Evolutionary conservation across 164 flowering plant genomes (phyloP).

Genomic region (Liquidambar formosana): DNA sequence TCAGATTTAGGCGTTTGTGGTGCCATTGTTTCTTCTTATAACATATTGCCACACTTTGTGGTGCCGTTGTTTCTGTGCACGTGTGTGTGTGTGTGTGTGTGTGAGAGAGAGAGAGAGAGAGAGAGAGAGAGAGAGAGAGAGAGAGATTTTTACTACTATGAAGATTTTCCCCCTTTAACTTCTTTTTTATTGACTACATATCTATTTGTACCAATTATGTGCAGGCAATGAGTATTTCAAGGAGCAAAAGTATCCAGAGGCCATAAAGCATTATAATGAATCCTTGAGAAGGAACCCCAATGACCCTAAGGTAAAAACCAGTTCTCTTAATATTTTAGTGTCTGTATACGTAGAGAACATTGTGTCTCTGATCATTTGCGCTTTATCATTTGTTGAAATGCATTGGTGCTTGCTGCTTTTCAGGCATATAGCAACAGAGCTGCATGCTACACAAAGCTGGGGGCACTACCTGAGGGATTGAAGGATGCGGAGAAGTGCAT

Average conservation of each 20-base stretch:
- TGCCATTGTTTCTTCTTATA: too few species aligned
- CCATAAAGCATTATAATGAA: slow-evolving; percentile 89
- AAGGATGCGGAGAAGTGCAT: slow-evolving; percentile 99
- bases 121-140: too few species aligned
- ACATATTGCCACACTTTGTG: too few species aligned
- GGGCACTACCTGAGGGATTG: slow-evolving; percentile 90
- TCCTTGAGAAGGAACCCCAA: slow-evolving; percentile 87
- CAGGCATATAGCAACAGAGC: slow-evolving; percentile 97
- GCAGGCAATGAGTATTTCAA: slow-evolving; percentile 89
- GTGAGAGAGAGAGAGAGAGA: too few species aligned
- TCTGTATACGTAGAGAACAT: not conserved
- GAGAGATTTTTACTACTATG: too few species aligned
- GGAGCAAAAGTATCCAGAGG: slow-evolving; percentile 90
- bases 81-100: too few species aligned
- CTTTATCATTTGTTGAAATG: not conserved
- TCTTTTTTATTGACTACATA: too few species aligned
- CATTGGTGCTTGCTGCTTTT: slow-evolving; percentile 6
- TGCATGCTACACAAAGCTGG: slow-evolving; percentile 92
- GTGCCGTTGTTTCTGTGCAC: too few species aligned
- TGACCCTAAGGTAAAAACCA: slow-evolving; percentile 61
- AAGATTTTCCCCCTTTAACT: too few species aligned
- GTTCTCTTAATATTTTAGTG: not conserved
- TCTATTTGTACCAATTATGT: not conserved
- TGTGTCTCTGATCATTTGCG: not conserved
- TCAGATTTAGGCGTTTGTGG: too few species aligned